Percentiles rank a stretch among this genome's conserved stretches.
These are phyloP conservation scores for Arthrobotrys iridis DNA, from an alignment of 2,329 filamentous ascomycete genomes.

Conservation along the genomic window DNA sequence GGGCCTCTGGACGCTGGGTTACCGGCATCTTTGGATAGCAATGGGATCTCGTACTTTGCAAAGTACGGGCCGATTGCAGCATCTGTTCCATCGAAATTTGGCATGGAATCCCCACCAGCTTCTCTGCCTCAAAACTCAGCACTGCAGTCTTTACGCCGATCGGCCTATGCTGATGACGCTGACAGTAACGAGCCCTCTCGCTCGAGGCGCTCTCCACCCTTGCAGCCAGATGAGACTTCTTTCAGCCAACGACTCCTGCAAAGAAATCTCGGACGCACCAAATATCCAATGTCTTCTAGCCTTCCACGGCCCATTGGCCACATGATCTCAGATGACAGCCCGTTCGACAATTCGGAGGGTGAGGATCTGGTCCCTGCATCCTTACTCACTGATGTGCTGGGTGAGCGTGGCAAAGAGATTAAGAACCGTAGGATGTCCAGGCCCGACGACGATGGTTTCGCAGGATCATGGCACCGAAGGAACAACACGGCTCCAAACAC, in stretches of 20 bases:
- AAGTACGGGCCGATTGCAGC: conserved; percentile 89
- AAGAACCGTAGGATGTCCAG: conserved; percentile 72
- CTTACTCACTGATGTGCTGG: conserved; percentile 75
- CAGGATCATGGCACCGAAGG: conserved; percentile 55
- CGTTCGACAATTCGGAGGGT: conserved; percentile 61
- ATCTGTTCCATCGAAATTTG: conserved; percentile 91
- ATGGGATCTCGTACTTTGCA: conserved; percentile 90
- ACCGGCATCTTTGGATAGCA: conserved; percentile 94
- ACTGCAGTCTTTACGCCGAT: conserved; percentile 73
- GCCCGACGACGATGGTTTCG: conserved; percentile 64
- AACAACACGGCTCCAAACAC: conserved; percentile 65
- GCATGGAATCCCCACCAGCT: conserved; percentile 82
- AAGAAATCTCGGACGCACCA: conserved; percentile 73
- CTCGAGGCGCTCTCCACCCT: conserved; percentile 69
- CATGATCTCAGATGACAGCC: conserved; percentile 67
- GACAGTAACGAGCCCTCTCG: conserved; percentile 73
- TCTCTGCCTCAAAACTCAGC: conserved; percentile 69
- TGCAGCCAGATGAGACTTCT: conserved; percentile 58
- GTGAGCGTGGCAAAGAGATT: conserved; percentile 82
- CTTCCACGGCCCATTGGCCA: conserved; percentile 66
- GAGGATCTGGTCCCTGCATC: conserved; percentile 60
- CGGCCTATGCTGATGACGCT: conserved; percentile 70
- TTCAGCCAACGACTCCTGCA: conserved; percentile 77
- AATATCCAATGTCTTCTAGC: conserved; percentile 70
- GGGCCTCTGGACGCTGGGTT: conserved; percentile 93